A percentile compares a stretch with the other conserved stretches of the same genome.
These are phyloP conservation scores for Ophioceras dolichostomum DNA, from an alignment of 2,329 filamentous ascomycete genomes.

Conservation along the genomic window DNA sequence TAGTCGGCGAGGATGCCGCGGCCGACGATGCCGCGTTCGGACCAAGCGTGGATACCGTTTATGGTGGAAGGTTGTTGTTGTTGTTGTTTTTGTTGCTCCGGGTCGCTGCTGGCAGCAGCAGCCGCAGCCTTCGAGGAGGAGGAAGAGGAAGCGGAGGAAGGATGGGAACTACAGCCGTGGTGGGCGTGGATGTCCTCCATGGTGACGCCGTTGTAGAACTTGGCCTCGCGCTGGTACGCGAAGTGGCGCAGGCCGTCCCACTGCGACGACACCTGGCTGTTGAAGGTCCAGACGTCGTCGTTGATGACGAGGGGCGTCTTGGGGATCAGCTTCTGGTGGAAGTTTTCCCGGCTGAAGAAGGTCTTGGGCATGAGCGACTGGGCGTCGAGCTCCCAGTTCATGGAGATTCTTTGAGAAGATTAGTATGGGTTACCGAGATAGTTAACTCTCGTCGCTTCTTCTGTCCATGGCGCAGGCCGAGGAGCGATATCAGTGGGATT, in stretches of 20 bases:
- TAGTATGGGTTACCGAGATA: too few species aligned
- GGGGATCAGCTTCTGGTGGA: constrained; percentile 22
- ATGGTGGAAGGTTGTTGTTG: too few species aligned
- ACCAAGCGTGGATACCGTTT: constrained; percentile 7
- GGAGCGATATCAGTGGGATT: too few species aligned
- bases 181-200: constrained; percentile 28
- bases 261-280: constrained; percentile 44
- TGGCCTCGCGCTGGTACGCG: constrained; percentile 29
- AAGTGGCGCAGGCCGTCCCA: constrained; percentile 45
- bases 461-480: too few species aligned
- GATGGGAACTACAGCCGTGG: constrained; percentile 17
- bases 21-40: constrained; percentile 27
- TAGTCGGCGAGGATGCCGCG: constrained; percentile 41
- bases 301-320: constrained; percentile 40
- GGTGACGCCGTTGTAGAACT: constrained; percentile 18
- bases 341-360: constrained; percentile 42
- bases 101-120: neutral
- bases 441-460: too few species aligned
- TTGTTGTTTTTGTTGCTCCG: neutral
- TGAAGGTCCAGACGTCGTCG: constrained; percentile 47
- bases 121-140: too few species aligned
- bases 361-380: constrained; percentile 31
- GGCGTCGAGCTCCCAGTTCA: constrained; percentile 48
- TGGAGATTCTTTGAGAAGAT: constrained; percentile 40
- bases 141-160: too few species aligned